Conservation (phyloP, 108 stramenopile genomes). For the Mediolabrus comicus region DNA sequence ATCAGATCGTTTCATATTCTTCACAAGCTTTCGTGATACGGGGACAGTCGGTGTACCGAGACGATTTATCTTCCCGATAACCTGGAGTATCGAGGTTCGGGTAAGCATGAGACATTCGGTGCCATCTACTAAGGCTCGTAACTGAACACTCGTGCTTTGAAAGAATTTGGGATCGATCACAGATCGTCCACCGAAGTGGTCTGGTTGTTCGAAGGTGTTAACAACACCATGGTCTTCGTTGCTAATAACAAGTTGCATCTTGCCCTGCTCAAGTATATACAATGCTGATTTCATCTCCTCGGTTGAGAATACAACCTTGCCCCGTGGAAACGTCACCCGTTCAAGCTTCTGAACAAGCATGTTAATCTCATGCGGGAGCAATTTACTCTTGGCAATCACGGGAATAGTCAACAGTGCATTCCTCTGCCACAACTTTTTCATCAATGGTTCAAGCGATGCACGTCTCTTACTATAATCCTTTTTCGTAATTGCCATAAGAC, state of each 20-base stretch:
- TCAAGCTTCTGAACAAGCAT: conserved; percentile 32
- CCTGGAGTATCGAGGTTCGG: conserved; percentile 27
- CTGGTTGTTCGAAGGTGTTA: conserved; percentile 9
- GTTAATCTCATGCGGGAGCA: conserved; percentile 41
- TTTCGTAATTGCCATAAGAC: conserved; percentile 39
- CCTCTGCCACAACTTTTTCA: conserved; percentile 30
- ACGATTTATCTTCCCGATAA: conserved; percentile 34
- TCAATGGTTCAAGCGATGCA: conserved; percentile 31
- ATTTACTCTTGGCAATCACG: conserved; percentile 36
- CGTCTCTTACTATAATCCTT: conserved; percentile 35
- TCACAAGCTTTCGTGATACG: conserved; percentile 34
- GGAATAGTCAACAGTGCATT: conserved; percentile 37
- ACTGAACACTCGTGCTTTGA: conserved; percentile 16
- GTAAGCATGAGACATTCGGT: conserved; percentile 36
- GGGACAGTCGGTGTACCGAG: conserved; percentile 28
- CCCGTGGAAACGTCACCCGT: conserved; percentile 22
- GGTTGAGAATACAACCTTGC: conserved; percentile 15
- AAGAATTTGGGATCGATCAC: conserved; percentile 31
- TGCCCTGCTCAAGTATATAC: conserved; percentile 27
- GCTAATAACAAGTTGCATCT: conserved; percentile 30
- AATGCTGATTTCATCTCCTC: conserved; percentile 39
- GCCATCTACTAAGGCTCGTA: conserved; percentile 19
- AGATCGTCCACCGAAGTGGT: conserved; percentile 35
- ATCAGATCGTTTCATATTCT: conserved; percentile 43
- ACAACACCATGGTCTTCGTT: conserved; percentile 38